These are phyloP conservation scores for Alternaria postmessia DNA, from an alignment of 2,329 filamentous ascomycete genomes.

Conservation along the genomic window DNA sequence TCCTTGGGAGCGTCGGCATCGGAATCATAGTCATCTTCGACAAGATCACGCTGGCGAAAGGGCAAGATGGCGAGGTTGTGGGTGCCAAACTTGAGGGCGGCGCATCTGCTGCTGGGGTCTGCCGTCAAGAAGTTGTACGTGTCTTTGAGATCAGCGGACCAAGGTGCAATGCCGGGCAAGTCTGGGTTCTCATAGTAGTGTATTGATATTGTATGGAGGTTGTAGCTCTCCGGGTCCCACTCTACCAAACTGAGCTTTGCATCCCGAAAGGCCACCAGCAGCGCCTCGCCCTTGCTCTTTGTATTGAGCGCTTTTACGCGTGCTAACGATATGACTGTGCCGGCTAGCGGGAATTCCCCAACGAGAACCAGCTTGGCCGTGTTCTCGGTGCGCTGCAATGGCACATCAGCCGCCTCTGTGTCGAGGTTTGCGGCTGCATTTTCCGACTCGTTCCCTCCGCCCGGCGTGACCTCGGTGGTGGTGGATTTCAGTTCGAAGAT, in stretches of 20 bases:
- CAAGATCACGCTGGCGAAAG: slow-evolving; percentile 85
- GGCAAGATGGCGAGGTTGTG: slow-evolving; percentile 92
- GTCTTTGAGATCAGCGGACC: slow-evolving; percentile 77
- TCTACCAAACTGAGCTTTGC: slow-evolving; percentile 92
- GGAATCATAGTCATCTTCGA: slow-evolving; percentile 90
- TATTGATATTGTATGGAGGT: slow-evolving; percentile 88
- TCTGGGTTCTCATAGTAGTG: slow-evolving; percentile 99
- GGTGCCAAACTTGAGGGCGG: slow-evolving; percentile 88
- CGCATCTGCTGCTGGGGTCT: slow-evolving; percentile 91
- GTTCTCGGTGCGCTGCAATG: slow-evolving; percentile 67
- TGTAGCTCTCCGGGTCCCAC: slow-evolving; percentile 85
- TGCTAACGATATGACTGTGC: slow-evolving; percentile 83
- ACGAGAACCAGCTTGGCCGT: slow-evolving; percentile 83
- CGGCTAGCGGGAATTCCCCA: slow-evolving; percentile 82
- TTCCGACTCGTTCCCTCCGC: slow-evolving; percentile 53
- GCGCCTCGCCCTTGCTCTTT: slow-evolving; percentile 80
- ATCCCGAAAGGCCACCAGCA: slow-evolving; percentile 85
- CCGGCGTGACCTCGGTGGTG: slow-evolving; percentile 64
- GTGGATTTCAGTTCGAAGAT: slow-evolving; percentile 80
- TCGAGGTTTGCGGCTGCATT: slow-evolving; percentile 55
- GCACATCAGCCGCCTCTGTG: slow-evolving; percentile 56
- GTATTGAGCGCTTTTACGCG: slow-evolving; percentile 76
- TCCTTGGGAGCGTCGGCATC: slow-evolving; percentile 70
- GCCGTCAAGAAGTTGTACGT: slow-evolving; percentile 84
- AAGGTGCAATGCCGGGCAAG: slow-evolving; percentile 76